These are phyloP conservation scores for Rhynchosporium secalis DNA, from an alignment of 2,329 filamentous ascomycete genomes.

Conservation along the genomic window DNA sequence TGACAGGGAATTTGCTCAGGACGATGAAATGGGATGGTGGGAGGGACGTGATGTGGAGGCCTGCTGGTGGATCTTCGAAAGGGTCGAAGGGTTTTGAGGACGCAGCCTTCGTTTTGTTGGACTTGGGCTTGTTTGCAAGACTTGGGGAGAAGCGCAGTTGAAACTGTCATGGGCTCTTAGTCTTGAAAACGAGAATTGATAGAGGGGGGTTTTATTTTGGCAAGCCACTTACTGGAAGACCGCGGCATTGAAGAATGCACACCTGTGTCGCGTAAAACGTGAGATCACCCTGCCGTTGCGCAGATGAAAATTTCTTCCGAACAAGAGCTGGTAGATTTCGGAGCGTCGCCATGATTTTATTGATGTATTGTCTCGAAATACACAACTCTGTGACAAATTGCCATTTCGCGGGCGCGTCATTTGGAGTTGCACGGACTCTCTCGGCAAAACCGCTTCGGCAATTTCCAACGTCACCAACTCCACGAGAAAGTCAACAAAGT, in stretches of 20 bases:
- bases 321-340: slow-evolving; percentile 35
- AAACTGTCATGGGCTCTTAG: slow-evolving; percentile 50
- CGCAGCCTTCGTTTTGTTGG: slow-evolving; percentile 37
- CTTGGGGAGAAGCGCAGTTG: slow-evolving; percentile 71
- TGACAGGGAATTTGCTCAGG: slow-evolving; percentile 74
- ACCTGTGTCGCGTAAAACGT: slow-evolving; percentile 38
- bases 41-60: slow-evolving; percentile 56
- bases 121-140: slow-evolving; percentile 66
- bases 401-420: neutral
- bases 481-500: neutral
- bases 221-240: slow-evolving; percentile 32
- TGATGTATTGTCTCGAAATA: neutral
- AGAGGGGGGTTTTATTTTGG: slow-evolving; percentile 1
- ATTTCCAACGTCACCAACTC: neutral
- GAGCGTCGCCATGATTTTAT: slow-evolving; percentile 23
- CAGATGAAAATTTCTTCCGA: slow-evolving; percentile 34
- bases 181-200: slow-evolving; percentile 2
- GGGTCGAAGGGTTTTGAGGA: slow-evolving; percentile 54
- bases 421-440: neutral
- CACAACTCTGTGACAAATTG: neutral
- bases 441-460: neutral
- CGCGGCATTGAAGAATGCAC: slow-evolving; percentile 34
- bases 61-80: slow-evolving; percentile 59
- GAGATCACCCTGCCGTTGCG: slow-evolving; percentile 34
- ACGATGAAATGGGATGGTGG: slow-evolving; percentile 61